These are phyloP conservation scores for Coleophoma eucalyptorum DNA, from an alignment of 2,329 filamentous ascomycete species.

Conservation along the genomic window DNA sequence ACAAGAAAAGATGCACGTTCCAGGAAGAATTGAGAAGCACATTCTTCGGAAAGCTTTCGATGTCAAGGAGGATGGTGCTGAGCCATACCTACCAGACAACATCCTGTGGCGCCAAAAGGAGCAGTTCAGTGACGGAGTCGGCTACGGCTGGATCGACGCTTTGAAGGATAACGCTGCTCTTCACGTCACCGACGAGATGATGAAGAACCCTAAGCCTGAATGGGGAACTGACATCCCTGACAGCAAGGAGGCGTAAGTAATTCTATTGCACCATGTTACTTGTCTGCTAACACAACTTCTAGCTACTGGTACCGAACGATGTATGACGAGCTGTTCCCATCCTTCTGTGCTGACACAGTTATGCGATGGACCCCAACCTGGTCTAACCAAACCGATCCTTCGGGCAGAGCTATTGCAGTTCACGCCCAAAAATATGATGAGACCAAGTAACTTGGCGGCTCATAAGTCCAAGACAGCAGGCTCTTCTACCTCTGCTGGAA, in stretches of 20 bases:
- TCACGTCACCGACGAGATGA: slow-evolving; percentile 92
- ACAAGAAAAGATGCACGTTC: slow-evolving; percentile 45
- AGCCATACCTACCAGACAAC: slow-evolving; percentile 89
- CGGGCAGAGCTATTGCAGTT: slow-evolving; percentile 77
- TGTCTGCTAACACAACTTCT: not conserved
- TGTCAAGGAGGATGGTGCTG: slow-evolving; percentile 73
- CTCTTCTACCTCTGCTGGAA: no score
- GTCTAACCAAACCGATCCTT: slow-evolving; percentile 94
- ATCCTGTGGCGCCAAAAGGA: slow-evolving; percentile 99
- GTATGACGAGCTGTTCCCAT: slow-evolving; percentile 99
- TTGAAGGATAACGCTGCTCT: slow-evolving; percentile 92
- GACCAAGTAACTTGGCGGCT: slow-evolving; percentile 5
- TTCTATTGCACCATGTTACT: not conserved
- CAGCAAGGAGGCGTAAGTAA: slow-evolving; percentile 84
- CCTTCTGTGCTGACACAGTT: slow-evolving; percentile 85
- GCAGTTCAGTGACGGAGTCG: slow-evolving; percentile 97
- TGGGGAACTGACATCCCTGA: slow-evolving; percentile 93
- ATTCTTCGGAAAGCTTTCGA: slow-evolving; percentile 98
- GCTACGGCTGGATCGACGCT: slow-evolving; percentile 98
- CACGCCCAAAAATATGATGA: slow-evolving; percentile 71
- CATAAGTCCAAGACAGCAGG: no score
- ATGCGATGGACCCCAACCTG: slow-evolving; percentile 97
- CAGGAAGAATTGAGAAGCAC: slow-evolving; percentile 88
- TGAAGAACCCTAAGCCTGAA: slow-evolving; percentile 96
- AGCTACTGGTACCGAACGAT: slow-evolving; percentile 96